Percentiles rank a stretch among this genome's conserved stretches.
These are phyloP conservation scores for Athelia sp. DNA, from an alignment of 1,284 basidiomycete genomes.

Conservation along the genomic window DNA sequence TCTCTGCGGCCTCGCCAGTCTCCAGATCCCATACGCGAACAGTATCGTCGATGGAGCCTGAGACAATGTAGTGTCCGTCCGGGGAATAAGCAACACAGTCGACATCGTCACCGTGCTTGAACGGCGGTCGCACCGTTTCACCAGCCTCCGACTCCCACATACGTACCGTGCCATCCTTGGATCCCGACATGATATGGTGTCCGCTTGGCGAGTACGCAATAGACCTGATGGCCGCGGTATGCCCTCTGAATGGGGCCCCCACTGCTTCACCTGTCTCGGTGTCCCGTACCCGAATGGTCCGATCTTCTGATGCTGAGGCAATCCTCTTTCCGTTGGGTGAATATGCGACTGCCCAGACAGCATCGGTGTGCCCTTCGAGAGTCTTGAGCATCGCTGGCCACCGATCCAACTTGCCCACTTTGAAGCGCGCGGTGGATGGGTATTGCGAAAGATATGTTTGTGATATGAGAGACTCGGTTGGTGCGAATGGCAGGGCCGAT, in stretches of 20 bases:
- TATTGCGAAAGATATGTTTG: not conserved
- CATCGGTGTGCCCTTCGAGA: not conserved
- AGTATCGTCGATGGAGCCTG: not conserved
- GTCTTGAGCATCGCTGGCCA: not conserved
- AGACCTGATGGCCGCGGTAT: not conserved
- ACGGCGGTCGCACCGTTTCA: not conserved
- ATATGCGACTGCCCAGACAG: not conserved
- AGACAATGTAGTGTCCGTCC: not conserved
- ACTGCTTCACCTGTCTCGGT: not conserved
- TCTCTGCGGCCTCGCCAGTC: too few species aligned
- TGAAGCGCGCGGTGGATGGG: not conserved
- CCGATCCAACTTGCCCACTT: not conserved
- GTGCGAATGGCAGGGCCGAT: slow-evolving; percentile 11
- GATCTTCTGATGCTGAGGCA: not conserved
- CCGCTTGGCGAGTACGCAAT: not conserved
- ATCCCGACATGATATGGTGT: not conserved
- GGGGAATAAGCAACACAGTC: not conserved
- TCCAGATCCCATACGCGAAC: not conserved
- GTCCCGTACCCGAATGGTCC: not conserved
- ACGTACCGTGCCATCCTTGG: not conserved
- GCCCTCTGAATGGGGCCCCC: not conserved
- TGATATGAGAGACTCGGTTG: slow-evolving; percentile 1
- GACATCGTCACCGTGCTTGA: not conserved
- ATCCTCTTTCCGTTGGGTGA: not conserved
- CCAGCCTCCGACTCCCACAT: not conserved